A percentile compares a stretch with the other conserved stretches of the same genome.
Evolutionary conservation across 2,329 filamentous ascomycete genomes (phyloP).

Genomic region (Chaetomium sp.): DNA sequence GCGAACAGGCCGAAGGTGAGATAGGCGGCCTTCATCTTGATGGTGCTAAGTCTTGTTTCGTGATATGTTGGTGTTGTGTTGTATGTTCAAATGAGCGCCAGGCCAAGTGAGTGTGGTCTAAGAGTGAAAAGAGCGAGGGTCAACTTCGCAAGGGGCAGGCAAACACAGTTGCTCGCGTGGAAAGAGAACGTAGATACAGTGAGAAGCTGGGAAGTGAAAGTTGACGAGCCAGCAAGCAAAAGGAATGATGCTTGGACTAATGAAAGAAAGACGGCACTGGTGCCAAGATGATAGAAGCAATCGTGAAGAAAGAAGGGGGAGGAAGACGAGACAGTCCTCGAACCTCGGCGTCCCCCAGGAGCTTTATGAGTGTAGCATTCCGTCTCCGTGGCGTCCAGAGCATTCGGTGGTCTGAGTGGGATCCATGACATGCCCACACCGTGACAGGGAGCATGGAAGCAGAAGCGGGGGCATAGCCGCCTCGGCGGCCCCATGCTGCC

Average conservation of each 20-base stretch:
- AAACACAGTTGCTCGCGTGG: constrained; percentile 39
- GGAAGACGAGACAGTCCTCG: constrained; percentile 22
- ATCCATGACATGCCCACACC: constrained; percentile 19
- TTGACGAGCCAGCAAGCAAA: constrained; percentile 36
- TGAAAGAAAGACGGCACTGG: constrained; percentile 25
- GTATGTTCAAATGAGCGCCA: constrained; percentile 24
- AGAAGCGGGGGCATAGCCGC: constrained; percentile 18
- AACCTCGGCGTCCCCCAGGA: constrained; percentile 13
- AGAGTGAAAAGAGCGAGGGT: constrained; percentile 38
- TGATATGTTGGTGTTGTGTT: constrained; percentile 24
- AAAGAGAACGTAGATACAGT: constrained; percentile 38
- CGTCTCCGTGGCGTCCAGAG: constrained; percentile 12
- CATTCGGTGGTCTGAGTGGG: constrained; percentile 15
- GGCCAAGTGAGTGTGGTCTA: constrained; percentile 5
- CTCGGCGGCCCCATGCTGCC: not conserved
- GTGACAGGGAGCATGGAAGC: constrained; percentile 1
- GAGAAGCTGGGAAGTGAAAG: constrained; percentile 34
- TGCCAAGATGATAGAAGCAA: constrained; percentile 27
- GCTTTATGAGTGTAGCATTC: constrained; percentile 25
- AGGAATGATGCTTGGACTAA: constrained; percentile 37
- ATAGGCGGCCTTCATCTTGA: constrained; percentile 53
- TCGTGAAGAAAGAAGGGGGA: constrained; percentile 30
- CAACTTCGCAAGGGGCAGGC: constrained; percentile 38
- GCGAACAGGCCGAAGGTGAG: constrained; percentile 50
- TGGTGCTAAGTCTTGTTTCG: not conserved